Conservation (phyloP, 768 basidiomycete species). For the Suillus weaverae region DNA sequence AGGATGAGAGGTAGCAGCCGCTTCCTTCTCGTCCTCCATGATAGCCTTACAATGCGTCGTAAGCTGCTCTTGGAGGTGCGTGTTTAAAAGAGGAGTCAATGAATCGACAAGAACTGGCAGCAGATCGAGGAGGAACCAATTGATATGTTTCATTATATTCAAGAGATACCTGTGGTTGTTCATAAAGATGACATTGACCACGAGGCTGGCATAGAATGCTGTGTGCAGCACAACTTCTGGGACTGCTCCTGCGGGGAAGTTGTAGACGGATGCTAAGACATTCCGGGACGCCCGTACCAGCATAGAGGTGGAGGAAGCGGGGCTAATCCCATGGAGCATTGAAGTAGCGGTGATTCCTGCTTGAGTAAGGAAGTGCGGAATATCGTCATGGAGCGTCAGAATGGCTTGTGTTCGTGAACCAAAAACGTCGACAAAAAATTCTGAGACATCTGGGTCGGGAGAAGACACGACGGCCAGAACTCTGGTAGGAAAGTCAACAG, state of each 20-base stretch:
- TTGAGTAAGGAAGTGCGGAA: slow-evolving; percentile 32
- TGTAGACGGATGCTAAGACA: slow-evolving; percentile 35
- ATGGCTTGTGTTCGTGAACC: slow-evolving; percentile 37
- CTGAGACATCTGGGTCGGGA: slow-evolving; percentile 33
- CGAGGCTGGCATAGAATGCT: slow-evolving; percentile 37
- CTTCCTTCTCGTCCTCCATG: slow-evolving; percentile 32
- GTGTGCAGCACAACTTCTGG: slow-evolving; percentile 35
- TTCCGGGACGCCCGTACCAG: slow-evolving; percentile 41
- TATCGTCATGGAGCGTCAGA: slow-evolving; percentile 37
- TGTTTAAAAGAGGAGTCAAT: slow-evolving; percentile 35
- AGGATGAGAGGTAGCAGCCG: slow-evolving; percentile 24
- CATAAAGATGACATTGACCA: slow-evolving; percentile 40
- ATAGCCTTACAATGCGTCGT: slow-evolving; percentile 30
- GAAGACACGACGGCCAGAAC: slow-evolving; percentile 54
- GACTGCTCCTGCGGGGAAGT: slow-evolving; percentile 20
- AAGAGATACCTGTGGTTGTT: slow-evolving; percentile 32
- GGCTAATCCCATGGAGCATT: slow-evolving; percentile 25
- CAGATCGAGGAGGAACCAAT: slow-evolving; percentile 43
- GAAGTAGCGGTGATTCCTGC: slow-evolving; percentile 24
- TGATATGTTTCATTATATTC: slow-evolving; percentile 33
- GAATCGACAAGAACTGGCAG: slow-evolving; percentile 40
- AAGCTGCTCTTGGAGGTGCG: slow-evolving; percentile 26
- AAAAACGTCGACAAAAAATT: slow-evolving; percentile 50
- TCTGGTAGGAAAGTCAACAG: slow-evolving; percentile 55
- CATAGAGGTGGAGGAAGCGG: slow-evolving; percentile 37